Base-by-base conservation (phyloP, 208 protist genomes). In the Novymonas esmeraldas region DNA sequence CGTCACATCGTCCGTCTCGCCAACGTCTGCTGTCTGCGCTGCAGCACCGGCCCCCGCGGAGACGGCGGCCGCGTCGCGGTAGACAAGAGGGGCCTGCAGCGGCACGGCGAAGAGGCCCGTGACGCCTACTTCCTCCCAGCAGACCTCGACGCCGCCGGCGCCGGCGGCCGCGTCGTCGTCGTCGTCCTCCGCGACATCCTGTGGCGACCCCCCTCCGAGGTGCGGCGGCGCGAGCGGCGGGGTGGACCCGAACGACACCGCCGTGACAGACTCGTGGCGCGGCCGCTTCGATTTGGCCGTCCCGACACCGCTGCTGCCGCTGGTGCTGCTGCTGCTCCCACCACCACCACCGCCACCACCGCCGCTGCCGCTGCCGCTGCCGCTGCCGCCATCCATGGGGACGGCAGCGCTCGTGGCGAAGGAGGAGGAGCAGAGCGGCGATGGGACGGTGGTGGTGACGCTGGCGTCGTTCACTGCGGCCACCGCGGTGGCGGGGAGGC, bases 51-150 rank as follows among this genome's bases (percentile, higher is more conserved):
- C 11, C 24, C 20, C 56, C 5, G 59, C 45, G 4, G 45, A n/a
- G n/a, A n/a, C 59, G 18, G 59, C 31, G 50, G 33, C 61, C 49
- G 52, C 5, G 52, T 75, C 60, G n/a, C 44, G 20, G 20, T 64
- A 50, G 36, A 76, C 34, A 50, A 87, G 77, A 13, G 86, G 81
- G 14, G 66, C 56, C 38, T 89, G 72, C 24, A 83, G 29, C 9
- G 63, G 64, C n/a, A 93, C 28, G 9, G 49, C 76, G 39, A 87
- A 89, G 4, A 94, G 65, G 5, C 88, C 88, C 1, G 80, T 84
- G 39, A 88, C 81, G 14, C 82, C 82, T 0, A 94, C 54, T 33
- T 94, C 88, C 54, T 73, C 50, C 88, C 88, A 94, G 50, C 88
- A 94, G 11, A 44, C 59, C 24, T 65, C 62, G 3, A 39, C 11